Percentiles rank a stretch among this genome's conserved stretches.
These are phyloP conservation scores for Rhizophagus clarus DNA, from an alignment of 192 early-diverging fungal genomes.

Conservation along the genomic window DNA sequence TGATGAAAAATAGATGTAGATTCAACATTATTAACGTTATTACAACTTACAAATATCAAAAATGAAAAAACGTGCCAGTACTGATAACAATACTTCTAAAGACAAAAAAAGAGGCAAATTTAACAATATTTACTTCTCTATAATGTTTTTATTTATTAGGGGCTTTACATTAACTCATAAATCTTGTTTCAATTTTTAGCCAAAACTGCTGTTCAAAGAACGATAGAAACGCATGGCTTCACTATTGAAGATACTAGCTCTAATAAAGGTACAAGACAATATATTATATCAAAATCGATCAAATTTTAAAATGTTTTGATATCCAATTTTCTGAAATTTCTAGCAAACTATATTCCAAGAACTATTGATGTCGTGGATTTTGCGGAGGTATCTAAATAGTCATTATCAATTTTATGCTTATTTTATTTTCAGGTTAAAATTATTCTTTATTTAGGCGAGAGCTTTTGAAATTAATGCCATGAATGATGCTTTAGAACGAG, in stretches of 20 bases:
- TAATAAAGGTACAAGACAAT: not conserved
- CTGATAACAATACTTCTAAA: not conserved
- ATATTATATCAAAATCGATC: not conserved
- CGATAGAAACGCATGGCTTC: not conserved
- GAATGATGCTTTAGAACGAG: slow-evolving; percentile 71
- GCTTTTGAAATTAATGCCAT: slow-evolving; percentile 86
- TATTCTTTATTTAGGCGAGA: slow-evolving; percentile 57
- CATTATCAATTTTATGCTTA: slow-evolving; percentile 3
- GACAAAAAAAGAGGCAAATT: slow-evolving; percentile 4
- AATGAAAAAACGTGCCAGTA: not conserved
- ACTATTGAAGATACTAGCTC: not conserved
- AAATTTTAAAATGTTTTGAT: not conserved
- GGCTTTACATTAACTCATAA: no score
- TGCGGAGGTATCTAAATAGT: slow-evolving; percentile 46
- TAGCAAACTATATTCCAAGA: slow-evolving; percentile 34
- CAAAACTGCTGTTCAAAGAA: slow-evolving; percentile 1
- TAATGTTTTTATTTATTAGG: no score
- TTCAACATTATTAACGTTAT: no score
- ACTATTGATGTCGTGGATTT: slow-evolving; percentile 61
- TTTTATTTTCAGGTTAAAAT: no score
- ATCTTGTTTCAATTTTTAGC: not conserved
- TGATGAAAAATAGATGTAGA: no score
- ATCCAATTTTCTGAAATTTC: not conserved
- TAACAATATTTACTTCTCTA: not conserved
- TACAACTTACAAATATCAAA: not conserved